Evolutionary conservation across 164 flowering plant genomes (phyloP).

Genomic region (Vitis amurensis): DNA sequence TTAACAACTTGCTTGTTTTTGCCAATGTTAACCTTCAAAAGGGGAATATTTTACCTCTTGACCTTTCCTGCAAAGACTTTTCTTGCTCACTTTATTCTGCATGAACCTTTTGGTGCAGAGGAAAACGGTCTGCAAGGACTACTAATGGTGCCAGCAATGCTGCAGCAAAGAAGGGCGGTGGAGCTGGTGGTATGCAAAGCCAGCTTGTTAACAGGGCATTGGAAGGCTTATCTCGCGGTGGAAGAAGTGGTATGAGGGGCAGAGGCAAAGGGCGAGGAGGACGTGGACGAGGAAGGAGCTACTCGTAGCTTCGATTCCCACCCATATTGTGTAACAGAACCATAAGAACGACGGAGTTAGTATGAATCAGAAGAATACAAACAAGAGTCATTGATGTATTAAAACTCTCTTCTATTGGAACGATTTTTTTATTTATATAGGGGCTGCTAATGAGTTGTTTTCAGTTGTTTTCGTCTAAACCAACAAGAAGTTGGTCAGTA

Average conservation of each 20-base stretch:
- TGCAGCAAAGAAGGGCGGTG: conserved; percentile 70
- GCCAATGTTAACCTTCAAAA: too few species aligned
- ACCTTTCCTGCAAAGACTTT: not conserved
- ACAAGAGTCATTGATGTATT: conserved; percentile 9
- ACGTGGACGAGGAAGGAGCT: conserved; percentile 69
- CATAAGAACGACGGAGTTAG: not conserved
- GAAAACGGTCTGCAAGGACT: conserved; percentile 54
- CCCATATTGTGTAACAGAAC: not conserved
- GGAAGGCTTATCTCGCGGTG: conserved; percentile 67
- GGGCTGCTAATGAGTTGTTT: not conserved
- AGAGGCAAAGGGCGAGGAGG: conserved; percentile 41
- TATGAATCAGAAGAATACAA: not conserved
- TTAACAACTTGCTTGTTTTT: too few species aligned
- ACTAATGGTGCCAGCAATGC: conserved; percentile 48
- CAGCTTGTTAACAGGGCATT: conserved; percentile 77
- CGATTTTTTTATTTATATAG: not conserved
- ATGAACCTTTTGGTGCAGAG: conserved; percentile 37
- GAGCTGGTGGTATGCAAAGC: conserved; percentile 59
- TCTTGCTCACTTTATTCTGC: not conserved
- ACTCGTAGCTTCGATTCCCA: conserved; percentile 22
- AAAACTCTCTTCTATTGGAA: not conserved
- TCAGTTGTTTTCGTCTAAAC: too few species aligned
- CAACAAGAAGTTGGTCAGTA: too few species aligned
- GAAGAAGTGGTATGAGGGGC: conserved; percentile 39
- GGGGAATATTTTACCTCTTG: too few species aligned